Conservation (phyloP, 495 filamentous ascomycete genomes). For the Xylaria acuta region DNA sequence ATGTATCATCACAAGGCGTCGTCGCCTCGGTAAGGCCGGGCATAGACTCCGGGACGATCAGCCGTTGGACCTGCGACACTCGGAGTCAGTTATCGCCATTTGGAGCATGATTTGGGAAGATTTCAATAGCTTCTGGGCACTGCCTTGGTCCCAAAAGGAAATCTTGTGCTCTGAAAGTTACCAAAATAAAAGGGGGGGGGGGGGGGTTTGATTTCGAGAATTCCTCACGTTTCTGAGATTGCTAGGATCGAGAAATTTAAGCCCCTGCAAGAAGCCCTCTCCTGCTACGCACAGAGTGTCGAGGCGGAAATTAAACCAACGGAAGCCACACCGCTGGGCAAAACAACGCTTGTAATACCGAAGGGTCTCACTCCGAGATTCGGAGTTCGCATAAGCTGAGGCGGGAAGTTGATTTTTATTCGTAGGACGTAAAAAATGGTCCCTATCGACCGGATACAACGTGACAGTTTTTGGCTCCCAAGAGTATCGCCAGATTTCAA, state of each 20-base stretch:
- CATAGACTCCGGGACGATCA: background rate
- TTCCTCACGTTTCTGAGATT: background rate
- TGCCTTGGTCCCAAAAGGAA: too few relatives aligned
- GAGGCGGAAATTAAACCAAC: slow-evolving; percentile 5
- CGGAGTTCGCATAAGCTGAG: slow-evolving; percentile 5
- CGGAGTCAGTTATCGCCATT: background rate
- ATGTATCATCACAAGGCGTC: background rate
- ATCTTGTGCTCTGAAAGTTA: too few relatives aligned
- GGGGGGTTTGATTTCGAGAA: background rate
- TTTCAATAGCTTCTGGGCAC: too few relatives aligned
- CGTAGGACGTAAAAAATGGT: background rate
- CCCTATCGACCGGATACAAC: background rate
- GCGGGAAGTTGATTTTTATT: background rate
- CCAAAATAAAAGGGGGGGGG: too few relatives aligned
- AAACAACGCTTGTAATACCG: slow-evolving; percentile 5
- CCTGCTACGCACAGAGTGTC: background rate
- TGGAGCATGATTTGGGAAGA: too few relatives aligned
- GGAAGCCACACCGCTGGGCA: background rate
- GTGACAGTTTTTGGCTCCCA: background rate
- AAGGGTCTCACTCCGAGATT: slow-evolving; percentile 14
- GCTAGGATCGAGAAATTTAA: background rate
- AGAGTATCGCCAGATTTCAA: background rate
- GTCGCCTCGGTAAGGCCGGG: background rate
- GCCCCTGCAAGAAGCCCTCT: background rate
- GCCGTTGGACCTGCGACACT: background rate